These are phyloP conservation scores for Globisporangium rhizosaccharum DNA, from an alignment of 352 stramenopile genomes.

Conservation along the genomic window DNA sequence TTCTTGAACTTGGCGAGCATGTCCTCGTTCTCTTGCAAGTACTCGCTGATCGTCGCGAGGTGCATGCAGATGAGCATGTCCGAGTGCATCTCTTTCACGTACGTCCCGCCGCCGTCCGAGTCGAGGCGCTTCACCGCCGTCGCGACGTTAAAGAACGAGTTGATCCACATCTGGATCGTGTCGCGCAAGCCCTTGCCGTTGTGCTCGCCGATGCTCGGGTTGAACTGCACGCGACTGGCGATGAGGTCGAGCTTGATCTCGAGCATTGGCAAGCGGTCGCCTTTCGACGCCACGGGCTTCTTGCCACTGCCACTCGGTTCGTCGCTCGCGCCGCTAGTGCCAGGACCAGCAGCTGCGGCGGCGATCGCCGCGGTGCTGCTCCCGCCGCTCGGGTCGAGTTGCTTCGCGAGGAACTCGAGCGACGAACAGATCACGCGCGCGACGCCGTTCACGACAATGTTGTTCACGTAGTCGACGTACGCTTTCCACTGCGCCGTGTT, in stretches of 20 bases:
- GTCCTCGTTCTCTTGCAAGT: constrained; percentile 89
- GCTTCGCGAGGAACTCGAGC: constrained; percentile 91
- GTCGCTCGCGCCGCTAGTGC: constrained; percentile 29
- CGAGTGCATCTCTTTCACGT: constrained; percentile 96
- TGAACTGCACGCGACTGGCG: constrained; percentile 82
- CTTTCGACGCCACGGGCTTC: constrained; percentile 34
- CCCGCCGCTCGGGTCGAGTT: constrained; percentile 87
- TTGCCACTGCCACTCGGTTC: constrained; percentile 17
- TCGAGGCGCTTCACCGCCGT: constrained; percentile 96
- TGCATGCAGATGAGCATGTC: constrained; percentile 94
- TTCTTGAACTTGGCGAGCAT: constrained; percentile 91
- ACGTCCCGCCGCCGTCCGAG: constrained; percentile 91
- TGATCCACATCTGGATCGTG: constrained; percentile 95
- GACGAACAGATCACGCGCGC: constrained; percentile 82
- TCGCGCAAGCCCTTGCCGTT: constrained; percentile 93
- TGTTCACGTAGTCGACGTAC: constrained; percentile 98
- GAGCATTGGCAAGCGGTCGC: constrained; percentile 88
- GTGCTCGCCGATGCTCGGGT: constrained; percentile 82
- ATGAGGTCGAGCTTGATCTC: constrained; percentile 97
- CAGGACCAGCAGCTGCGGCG: neutral
- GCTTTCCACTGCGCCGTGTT: constrained; percentile 96
- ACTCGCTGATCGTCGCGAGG: constrained; percentile 92
- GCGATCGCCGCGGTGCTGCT: constrained; percentile 14
- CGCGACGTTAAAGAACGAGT: constrained; percentile 95
- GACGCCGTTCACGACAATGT: constrained; percentile 94